Evolutionary conservation across 768 basidiomycete genomes (phyloP), one percentile per base, ranked within the genome.

Genomic region (Serendipita sp.): DNA sequence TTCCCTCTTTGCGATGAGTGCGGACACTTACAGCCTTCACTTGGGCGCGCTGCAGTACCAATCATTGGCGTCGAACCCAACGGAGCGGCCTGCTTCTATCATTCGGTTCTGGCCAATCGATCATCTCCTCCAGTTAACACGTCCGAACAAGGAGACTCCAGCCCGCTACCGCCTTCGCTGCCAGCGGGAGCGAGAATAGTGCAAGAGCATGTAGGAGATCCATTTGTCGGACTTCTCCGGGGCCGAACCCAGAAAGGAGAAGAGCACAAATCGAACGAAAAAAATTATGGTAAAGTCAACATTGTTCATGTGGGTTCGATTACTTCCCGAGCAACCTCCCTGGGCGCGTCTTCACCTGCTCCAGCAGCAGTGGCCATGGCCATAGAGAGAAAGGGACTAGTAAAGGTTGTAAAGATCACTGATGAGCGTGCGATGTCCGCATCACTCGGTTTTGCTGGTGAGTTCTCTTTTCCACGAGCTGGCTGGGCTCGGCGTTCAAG

Each of bases 21-120:
- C 23, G 23, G 23, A 23, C 23, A 15, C 28, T 66, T 41, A 46
- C 18, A 8, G 23, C 32, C 35, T 48, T 41, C 46, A n/a, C 5
- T 51, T 16, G 41, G 32, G 44, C 46, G 54, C 44, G n/a, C 10
- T 28, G 51, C 66, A 81, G 88, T 89, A 10, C 83, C 84, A 0
- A 72, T 91, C 63, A 73, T 89, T 15, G 78, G 82, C 2, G 70
- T 89, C 8, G 88, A 86, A 73, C 89, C 88, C 1, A 79, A 79
- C 58, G 88, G 88, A 0, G 81, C 84, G 1, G 80, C 86, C 70
- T 88, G 84, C 70, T 88, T 89, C 73, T 85, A 86, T 71, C 80
- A 84, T 67, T 84, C 86, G 30, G 76, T 84, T 67, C 77, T 80
- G n/a, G 74, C 85, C 56, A 89, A 70, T 60, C 52, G 67, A 30